These are phyloP conservation scores for Tetrahymena malaccensis DNA, from an alignment of 73 alveolate species.

Conservation along the genomic window DNA sequence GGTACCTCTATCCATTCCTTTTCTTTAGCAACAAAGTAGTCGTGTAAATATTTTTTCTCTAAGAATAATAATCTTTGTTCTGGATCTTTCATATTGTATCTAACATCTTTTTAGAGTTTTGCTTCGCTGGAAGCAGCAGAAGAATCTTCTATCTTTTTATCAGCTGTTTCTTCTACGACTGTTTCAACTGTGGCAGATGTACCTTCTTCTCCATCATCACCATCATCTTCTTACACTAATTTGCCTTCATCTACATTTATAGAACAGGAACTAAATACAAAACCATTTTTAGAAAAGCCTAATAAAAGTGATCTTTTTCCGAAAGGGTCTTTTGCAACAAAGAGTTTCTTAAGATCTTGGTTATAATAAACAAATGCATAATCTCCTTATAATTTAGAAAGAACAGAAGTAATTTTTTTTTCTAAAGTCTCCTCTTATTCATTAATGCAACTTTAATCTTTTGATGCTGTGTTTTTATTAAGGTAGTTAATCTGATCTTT, in stretches of 20 bases:
- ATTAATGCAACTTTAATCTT: not conserved
- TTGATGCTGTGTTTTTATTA: not conserved
- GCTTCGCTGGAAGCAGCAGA: not conserved
- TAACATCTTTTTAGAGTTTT: not conserved
- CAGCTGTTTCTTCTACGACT: conserved; percentile 1
- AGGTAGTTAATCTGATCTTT: conserved; percentile 15
- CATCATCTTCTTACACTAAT: conserved; percentile 5
- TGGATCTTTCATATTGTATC: not conserved
- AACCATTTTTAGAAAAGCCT: conserved; percentile 41
- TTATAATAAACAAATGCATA: conserved; percentile 73
- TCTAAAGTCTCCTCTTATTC: not conserved
- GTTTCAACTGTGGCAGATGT: not conserved
- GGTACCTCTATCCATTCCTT: conserved; percentile 55
- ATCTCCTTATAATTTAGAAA: conserved; percentile 59
- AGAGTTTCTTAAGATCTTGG: conserved; percentile 41
- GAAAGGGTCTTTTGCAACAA: conserved; percentile 72
- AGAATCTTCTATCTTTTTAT: not conserved
- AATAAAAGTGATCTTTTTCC: conserved; percentile 86
- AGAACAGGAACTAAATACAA: conserved; percentile 11
- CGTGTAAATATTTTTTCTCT: conserved; percentile 17
- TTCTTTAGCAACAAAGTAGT: conserved; percentile 1
- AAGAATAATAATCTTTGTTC: conserved; percentile 2
- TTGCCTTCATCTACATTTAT: conserved; percentile 24
- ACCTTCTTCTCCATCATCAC: conserved; percentile 41
- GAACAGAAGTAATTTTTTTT: not conserved